These are phyloP conservation scores for Phytopythium kandeliae DNA, from an alignment of 352 stramenopile species.

Conservation along the genomic window DNA sequence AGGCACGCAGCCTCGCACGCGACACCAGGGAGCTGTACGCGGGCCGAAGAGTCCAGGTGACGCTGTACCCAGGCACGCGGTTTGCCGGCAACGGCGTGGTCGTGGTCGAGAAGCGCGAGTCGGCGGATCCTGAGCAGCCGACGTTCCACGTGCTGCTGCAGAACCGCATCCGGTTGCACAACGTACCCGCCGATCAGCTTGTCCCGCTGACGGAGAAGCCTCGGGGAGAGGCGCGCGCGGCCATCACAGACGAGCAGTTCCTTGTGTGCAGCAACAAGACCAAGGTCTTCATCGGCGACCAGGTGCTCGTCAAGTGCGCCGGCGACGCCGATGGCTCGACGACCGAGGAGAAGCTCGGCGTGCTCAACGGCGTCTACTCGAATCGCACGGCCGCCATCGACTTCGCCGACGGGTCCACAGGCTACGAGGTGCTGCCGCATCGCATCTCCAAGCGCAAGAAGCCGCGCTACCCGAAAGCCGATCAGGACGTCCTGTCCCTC, in stretches of 20 bases:
- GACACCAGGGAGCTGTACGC: conserved; percentile 44
- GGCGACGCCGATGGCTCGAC: conserved; percentile 38
- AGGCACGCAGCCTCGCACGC: conserved; percentile 38
- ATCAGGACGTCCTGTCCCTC: conserved; percentile 57
- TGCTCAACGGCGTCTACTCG: conserved; percentile 74
- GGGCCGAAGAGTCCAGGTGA: conserved; percentile 66
- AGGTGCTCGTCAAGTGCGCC: conserved; percentile 64
- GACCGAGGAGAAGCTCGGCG: conserved; percentile 56
- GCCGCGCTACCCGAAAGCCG: conserved; percentile 20
- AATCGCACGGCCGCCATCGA: conserved; percentile 69
- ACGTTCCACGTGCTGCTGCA: conserved; percentile 58
- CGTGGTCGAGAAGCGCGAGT: conserved; percentile 26
- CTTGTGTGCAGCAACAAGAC: conserved; percentile 51
- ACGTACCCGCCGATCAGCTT: conserved; percentile 62
- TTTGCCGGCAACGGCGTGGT: conserved; percentile 60
- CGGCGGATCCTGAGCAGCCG: conserved; percentile 14
- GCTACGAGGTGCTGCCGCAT: conserved; percentile 51
- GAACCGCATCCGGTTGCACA: conserved; percentile 64
- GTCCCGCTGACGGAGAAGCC: conserved; percentile 58
- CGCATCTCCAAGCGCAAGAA: conserved; percentile 56
- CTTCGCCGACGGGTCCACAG: conserved; percentile 69
- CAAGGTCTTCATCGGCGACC: conserved; percentile 74
- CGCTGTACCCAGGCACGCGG: conserved; percentile 60
- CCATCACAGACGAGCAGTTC: conserved; percentile 71
- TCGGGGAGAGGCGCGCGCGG: conserved; percentile 21